These are phyloP conservation scores for Oryza coarctata DNA, from an alignment of 176 grass and related monocot species.

Conservation along the genomic window DNA sequence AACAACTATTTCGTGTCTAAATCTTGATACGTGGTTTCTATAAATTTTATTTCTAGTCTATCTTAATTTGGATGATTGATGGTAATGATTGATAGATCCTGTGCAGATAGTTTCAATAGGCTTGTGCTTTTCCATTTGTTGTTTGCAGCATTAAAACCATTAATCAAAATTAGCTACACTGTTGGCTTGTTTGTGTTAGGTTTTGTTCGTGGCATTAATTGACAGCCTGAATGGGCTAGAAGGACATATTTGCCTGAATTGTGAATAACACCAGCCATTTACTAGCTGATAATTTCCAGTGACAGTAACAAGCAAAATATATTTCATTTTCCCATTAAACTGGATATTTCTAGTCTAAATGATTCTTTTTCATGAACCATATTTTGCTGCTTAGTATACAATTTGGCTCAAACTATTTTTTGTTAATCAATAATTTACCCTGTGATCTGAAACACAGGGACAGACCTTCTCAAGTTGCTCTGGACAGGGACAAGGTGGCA, in stretches of 20 bases:
- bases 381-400: neutral
- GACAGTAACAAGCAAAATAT: neutral
- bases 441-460: slow-evolving; percentile 36
- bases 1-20: no score
- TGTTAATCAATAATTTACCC: neutral
- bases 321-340: neutral
- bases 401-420: neutral
- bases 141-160: slow-evolving; percentile 8
- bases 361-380: neutral
- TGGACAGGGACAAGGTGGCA: slow-evolving; percentile 47
- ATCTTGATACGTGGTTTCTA: no score
- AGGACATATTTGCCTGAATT: slow-evolving; percentile 11
- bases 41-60: no score
- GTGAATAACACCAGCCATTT: neutral
- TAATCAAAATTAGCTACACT: neutral
- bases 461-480: slow-evolving; percentile 40
- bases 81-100: slow-evolving; percentile 3
- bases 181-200: neutral
- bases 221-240: neutral
- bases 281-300: neutral
- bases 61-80: no score
- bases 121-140: neutral
- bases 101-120: neutral
- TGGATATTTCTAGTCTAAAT: neutral
- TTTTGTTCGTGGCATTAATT: slow-evolving; percentile 5